phyloP scores from a whole-genome alignment of 2,329 filamentous ascomycete genomes.

The Colletotrichum simmondsii region DNA sequence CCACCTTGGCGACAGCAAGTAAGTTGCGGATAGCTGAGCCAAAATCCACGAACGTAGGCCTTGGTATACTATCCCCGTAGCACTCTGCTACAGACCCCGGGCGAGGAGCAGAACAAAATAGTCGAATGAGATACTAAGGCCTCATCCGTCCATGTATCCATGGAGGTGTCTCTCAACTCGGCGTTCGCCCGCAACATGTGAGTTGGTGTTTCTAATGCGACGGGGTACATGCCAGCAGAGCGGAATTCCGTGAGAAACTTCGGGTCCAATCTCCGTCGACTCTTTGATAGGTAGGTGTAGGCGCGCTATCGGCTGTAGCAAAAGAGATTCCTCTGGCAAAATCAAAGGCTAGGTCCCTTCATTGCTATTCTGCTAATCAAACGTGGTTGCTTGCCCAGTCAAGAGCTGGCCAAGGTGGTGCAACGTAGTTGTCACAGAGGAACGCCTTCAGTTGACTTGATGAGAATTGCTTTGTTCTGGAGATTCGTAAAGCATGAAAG shows the following conservation, averaged over 20 bases:
- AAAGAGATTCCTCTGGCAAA: background rate
- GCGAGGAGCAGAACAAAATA: background rate
- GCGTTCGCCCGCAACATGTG: background rate
- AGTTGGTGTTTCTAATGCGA: background rate
- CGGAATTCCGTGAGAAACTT: conserved; percentile 23
- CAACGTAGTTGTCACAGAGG: background rate
- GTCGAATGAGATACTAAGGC: background rate
- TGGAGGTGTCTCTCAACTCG: background rate
- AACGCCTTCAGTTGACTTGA: background rate
- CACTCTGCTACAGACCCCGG: background rate
- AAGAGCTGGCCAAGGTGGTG: background rate
- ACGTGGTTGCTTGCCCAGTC: background rate
- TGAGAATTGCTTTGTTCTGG: background rate
- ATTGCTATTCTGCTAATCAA: background rate
- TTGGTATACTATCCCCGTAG: background rate
- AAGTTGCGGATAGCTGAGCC: background rate
- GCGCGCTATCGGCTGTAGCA: background rate
- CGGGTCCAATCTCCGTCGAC: background rate
- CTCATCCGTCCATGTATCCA: background rate
- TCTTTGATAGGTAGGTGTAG: background rate
- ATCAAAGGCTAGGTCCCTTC: background rate
- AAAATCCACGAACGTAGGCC: background rate
- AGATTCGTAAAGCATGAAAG: no score
- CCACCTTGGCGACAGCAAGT: background rate
- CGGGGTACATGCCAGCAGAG: background rate